Evolutionary conservation across 2,329 filamentous ascomycete species (phyloP), one percentile per base, ranked within the genome.

Genomic region (Fusarium vanettenii): DNA sequence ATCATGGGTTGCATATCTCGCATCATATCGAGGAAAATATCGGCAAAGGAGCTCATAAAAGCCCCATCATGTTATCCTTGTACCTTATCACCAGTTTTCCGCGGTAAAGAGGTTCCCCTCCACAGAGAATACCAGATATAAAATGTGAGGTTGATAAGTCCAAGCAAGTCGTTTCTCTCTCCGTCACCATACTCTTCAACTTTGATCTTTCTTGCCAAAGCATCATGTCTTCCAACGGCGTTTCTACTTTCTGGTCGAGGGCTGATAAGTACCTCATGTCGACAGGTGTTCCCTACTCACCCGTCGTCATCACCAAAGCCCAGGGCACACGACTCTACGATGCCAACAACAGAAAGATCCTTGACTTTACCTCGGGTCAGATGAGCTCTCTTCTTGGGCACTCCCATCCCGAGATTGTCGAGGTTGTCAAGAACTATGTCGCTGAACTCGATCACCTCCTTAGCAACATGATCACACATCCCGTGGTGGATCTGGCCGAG

Each of bases 361-460:
- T 91, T 4, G 89, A 91, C 79, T 91, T 87, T 74, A 91, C 89
- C 1, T 90, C 89, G 0, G 89, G 89, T 22, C 89, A 91, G 73
- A 91, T 91, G 89, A 87, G 84, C 64, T 89, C 85, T 7, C 83
- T 91, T 0, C 82, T 91, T 0, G 89, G 89, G 4, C 89, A 91
- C 75, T 86, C 84, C 0, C 86, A 91, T 70, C 87, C 88, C 0
- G 89, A 91, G 69, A 88, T 91, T 57, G 88, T 90, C 9, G 78
- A 86, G 27, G 86, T 87, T 0, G 85, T 91, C 8, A 80, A 82
- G 29, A 75, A 85, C 5, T 83, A 89, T 69, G 86, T 86, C 4
- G 82, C 79, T 0, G 78, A 86, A 31, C 84, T 91, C 3, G 89
- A 91, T 72, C 89, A 92, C 69, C 83, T 91, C 2, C 84, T 90